phyloP scores from a whole-genome alignment of 345 rosid species.

The Rhizophora mangle region DNA sequence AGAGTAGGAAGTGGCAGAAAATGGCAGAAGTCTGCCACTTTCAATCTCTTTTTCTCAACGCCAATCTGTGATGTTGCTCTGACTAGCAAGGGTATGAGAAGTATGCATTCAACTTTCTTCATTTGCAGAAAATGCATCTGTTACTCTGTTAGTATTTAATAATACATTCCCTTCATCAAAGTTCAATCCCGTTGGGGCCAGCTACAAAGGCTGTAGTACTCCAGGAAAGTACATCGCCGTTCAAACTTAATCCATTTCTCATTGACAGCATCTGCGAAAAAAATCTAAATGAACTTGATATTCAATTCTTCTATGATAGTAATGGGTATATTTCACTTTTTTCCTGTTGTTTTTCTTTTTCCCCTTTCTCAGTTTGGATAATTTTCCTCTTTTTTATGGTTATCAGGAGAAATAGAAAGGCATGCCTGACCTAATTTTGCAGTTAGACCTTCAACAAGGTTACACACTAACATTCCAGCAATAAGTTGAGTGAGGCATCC shows the following conservation, averaged over 20 bases:
- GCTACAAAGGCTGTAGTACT: conserved; percentile 40
- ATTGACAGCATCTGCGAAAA: conserved; percentile 50
- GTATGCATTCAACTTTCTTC: conserved; percentile 30
- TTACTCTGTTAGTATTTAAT: conserved; percentile 25
- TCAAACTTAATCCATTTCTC: conserved; percentile 56
- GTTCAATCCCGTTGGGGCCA: conserved; percentile 30
- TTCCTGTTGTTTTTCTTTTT: neutral
- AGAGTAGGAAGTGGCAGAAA: too few species aligned
- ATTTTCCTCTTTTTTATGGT: too few species aligned
- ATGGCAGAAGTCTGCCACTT: too few species aligned
- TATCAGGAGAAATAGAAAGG: too few species aligned
- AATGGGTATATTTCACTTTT: neutral
- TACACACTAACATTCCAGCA: too few species aligned
- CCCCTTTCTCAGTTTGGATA: too few species aligned
- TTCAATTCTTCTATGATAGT: neutral
- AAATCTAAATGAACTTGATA: conserved; percentile 7
- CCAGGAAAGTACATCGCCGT: conserved; percentile 50
- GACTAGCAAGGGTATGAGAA: conserved; percentile 26
- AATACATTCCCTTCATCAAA: conserved; percentile 40
- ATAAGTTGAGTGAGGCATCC: too few species aligned
- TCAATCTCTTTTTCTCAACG: neutral
- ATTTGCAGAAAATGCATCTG: conserved; percentile 35
- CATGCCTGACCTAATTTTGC: too few species aligned
- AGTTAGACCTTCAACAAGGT: too few species aligned
- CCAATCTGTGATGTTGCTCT: conserved; percentile 27